phyloP scores from a whole-genome alignment of 2,329 filamentous ascomycete species.

The Fusarium sp. region DNA sequence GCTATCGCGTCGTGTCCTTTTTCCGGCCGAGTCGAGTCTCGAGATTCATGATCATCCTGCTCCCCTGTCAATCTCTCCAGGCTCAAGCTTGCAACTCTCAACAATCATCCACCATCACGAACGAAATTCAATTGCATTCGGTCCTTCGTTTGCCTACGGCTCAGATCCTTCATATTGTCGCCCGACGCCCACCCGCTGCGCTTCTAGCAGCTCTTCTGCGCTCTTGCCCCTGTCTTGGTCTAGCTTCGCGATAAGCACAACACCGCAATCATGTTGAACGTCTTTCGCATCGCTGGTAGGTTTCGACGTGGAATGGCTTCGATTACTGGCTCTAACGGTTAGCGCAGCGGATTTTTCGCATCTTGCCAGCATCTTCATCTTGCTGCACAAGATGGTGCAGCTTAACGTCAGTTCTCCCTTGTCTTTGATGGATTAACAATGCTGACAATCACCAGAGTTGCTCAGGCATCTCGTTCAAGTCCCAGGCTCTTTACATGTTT shows the following conservation, averaged over 20 bases:
- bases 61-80: slow-evolving; percentile 35
- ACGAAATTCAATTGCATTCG: slow-evolving; percentile 31
- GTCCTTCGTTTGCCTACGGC: slow-evolving; percentile 3
- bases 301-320: slow-evolving; percentile 16
- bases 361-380: slow-evolving; percentile 89
- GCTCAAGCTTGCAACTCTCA: slow-evolving; percentile 15
- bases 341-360: slow-evolving; percentile 89
- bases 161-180: slow-evolving; percentile 28
- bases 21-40: slow-evolving; percentile 36
- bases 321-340: slow-evolving; percentile 31
- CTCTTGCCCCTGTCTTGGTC: slow-evolving; percentile 10
- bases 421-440: slow-evolving; percentile 17
- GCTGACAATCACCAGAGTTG: slow-evolving; percentile 73
- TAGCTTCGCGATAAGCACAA: slow-evolving; percentile 26
- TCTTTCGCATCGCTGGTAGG: slow-evolving; percentile 66
- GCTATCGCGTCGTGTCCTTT: slow-evolving; percentile 47
- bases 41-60: slow-evolving; percentile 40
- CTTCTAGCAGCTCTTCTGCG: slow-evolving; percentile 28
- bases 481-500: slow-evolving; percentile 90
- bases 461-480: slow-evolving; percentile 98
- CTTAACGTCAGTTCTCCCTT: slow-evolving; percentile 71
- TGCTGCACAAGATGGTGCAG: slow-evolving; percentile 95
- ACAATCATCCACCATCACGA: slow-evolving; percentile 21
- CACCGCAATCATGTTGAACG: slow-evolving; percentile 59
- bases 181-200: slow-evolving; percentile 32